These are phyloP conservation scores for Didymella segeticola DNA, from an alignment of 2,329 filamentous ascomycete species.

Conservation along the genomic window DNA sequence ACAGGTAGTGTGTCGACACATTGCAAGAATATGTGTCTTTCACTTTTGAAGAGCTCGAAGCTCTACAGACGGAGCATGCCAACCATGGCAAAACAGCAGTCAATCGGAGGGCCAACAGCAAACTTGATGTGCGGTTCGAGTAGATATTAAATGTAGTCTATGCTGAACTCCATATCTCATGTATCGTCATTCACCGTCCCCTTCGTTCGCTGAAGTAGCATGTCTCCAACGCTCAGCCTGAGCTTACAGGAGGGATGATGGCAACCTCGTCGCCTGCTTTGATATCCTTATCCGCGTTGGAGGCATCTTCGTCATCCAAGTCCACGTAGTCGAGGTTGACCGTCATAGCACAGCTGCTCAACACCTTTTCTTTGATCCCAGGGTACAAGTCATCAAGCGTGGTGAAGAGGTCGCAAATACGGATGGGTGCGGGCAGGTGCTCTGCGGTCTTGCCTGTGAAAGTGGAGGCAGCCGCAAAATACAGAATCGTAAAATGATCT, in stretches of 20 bases:
- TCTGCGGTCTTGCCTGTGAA: constrained; percentile 74
- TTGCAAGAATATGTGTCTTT: too few relatives aligned
- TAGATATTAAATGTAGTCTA: background rate
- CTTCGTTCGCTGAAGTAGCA: background rate
- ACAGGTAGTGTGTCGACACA: too few relatives aligned
- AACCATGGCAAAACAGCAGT: too few relatives aligned
- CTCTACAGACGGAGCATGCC: too few relatives aligned
- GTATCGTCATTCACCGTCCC: background rate
- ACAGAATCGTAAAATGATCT: constrained; percentile 79
- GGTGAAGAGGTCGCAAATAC: constrained; percentile 68
- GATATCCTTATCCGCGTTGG: constrained; percentile 60
- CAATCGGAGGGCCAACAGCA: too few relatives aligned
- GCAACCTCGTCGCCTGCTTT: constrained; percentile 81
- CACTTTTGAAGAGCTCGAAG: too few relatives aligned
- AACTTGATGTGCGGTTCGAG: background rate
- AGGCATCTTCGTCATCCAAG: constrained; percentile 59
- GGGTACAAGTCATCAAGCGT: constrained; percentile 72
- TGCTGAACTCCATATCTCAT: background rate
- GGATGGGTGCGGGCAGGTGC: constrained; percentile 69
- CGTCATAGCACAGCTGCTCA: constrained; percentile 77
- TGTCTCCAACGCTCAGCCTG: constrained; percentile 64
- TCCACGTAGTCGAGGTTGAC: constrained; percentile 85
- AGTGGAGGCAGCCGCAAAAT: constrained; percentile 78
- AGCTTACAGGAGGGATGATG: constrained; percentile 87
- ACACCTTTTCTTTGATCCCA: constrained; percentile 71